A percentile compares a stretch with the other conserved stretches of the same genome.
phyloP scores from a whole-genome alignment of 1,284 basidiomycete genomes.

The Papiliotrema nemorosa region DNA sequence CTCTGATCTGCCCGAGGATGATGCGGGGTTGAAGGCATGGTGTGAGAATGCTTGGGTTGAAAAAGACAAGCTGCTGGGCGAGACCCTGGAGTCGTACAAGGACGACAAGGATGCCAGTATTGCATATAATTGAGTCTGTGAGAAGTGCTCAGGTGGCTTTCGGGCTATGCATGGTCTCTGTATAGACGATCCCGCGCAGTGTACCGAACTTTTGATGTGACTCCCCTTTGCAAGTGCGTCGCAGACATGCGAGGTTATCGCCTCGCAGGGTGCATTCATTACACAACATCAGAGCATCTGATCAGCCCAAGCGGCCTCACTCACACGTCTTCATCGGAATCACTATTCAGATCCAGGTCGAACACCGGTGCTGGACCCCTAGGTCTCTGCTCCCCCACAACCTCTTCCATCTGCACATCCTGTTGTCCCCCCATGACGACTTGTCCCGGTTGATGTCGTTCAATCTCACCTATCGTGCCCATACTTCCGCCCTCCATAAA shows the following conservation, averaged over 20 bases:
- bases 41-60: constrained; percentile 28
- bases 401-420: neutral
- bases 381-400: neutral
- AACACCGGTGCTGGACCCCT: neutral
- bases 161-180: neutral
- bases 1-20: constrained; percentile 17
- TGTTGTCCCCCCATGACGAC: constrained; percentile 1
- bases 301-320: too few species aligned
- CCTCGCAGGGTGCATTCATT: neutral
- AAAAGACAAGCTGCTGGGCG: constrained; percentile 16
- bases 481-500: constrained; percentile 44
- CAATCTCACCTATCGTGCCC: constrained; percentile 36
- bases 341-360: constrained; percentile 8
- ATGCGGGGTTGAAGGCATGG: constrained; percentile 26
- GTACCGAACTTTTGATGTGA: too few species aligned
- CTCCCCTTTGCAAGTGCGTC: too few species aligned
- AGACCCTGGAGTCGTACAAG: neutral
- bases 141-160: neutral
- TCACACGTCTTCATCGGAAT: constrained; percentile 20
- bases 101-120: neutral
- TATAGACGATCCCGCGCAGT: too few species aligned
- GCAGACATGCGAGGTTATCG: too few species aligned
- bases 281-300: too few species aligned
- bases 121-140: neutral
- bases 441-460: constrained; percentile 31